These are phyloP conservation scores for Coemansia sp. DNA, from an alignment of 192 early-diverging fungal genomes.

Conservation along the genomic window DNA sequence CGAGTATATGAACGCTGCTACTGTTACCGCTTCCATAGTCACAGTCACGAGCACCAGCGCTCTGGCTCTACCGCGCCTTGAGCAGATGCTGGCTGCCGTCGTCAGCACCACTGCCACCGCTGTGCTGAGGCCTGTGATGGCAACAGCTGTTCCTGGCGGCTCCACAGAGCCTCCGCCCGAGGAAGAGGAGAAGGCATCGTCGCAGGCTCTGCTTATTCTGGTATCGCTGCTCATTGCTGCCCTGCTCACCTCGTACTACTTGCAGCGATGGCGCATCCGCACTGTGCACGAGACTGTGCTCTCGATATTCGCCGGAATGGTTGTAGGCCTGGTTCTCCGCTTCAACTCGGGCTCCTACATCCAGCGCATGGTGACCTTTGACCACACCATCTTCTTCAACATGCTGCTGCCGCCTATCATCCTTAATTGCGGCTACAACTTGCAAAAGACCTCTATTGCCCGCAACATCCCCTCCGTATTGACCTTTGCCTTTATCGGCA, in stretches of 20 bases:
- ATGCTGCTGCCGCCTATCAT: conserved; percentile 96
- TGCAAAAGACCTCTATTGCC: conserved; percentile 88
- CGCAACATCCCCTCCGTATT: conserved; percentile 88
- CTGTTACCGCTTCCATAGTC: background rate
- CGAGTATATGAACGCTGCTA: conserved; percentile 5
- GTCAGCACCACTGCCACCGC: conserved; percentile 5
- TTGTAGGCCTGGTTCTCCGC: conserved; percentile 49
- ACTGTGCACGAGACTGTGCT: conserved; percentile 95
- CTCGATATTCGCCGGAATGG: conserved; percentile 86
- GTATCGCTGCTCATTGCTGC: conserved; percentile 83
- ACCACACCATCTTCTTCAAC: conserved; percentile 94
- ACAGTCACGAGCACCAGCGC: background rate
- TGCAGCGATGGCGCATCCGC: conserved; percentile 84
- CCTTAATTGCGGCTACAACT: conserved; percentile 93
- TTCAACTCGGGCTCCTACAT: conserved; percentile 59
- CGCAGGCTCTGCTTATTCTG: conserved; percentile 86
- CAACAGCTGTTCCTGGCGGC: conserved; percentile 14
- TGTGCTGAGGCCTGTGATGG: background rate
- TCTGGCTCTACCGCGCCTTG: background rate
- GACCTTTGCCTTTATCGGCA: conserved; percentile 93
- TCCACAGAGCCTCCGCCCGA: conserved; percentile 43
- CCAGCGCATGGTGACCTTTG: conserved; percentile 86
- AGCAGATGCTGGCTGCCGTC: background rate
- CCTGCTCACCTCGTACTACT: conserved; percentile 85
- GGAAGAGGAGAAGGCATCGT: conserved; percentile 73